These are phyloP conservation scores for Neoboletus brunneissimus DNA, from an alignment of 768 basidiomycete species.

Conservation along the genomic window DNA sequence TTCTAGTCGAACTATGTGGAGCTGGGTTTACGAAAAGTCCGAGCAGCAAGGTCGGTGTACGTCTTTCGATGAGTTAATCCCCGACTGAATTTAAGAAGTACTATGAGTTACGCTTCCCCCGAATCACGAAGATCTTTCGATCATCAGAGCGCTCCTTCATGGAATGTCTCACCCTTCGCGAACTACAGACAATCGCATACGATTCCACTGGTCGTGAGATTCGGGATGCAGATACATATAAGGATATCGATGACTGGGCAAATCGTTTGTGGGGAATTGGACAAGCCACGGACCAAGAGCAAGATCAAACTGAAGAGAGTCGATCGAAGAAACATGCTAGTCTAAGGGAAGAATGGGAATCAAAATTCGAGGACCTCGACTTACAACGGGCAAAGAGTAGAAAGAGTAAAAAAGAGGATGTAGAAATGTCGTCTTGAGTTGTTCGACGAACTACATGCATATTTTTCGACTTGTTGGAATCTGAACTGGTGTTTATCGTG, in stretches of 20 bases:
- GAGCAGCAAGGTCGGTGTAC: slow-evolving; percentile 46
- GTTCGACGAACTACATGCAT: background rate
- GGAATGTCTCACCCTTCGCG: slow-evolving; percentile 48
- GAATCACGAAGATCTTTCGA: slow-evolving; percentile 69
- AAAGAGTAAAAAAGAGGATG: slow-evolving; percentile 17
- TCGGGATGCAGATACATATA: slow-evolving; percentile 33
- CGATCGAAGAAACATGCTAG: slow-evolving; percentile 39
- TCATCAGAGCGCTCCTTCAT: slow-evolving; percentile 62
- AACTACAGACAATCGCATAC: slow-evolving; percentile 54
- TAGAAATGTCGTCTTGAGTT: slow-evolving; percentile 26
- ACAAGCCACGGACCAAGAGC: slow-evolving; percentile 35
- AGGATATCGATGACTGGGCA: slow-evolving; percentile 50
- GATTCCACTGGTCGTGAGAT: slow-evolving; percentile 51
- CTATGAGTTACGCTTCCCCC: slow-evolving; percentile 83
- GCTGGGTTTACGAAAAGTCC: slow-evolving; percentile 80
- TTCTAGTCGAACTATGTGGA: slow-evolving; percentile 73
- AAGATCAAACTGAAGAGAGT: slow-evolving; percentile 18
- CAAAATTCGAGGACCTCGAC: slow-evolving; percentile 35
- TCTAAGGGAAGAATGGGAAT: slow-evolving; percentile 41
- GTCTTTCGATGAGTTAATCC: background rate
- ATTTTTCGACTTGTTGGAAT: background rate
- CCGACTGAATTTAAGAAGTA: slow-evolving; percentile 41
- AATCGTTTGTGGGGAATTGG: slow-evolving; percentile 40
- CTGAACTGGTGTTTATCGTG: background rate
- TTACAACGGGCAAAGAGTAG: slow-evolving; percentile 20